Conservation (phyloP, 2,329 filamentous ascomycete species). For the Cladobotryum mycophilum region DNA sequence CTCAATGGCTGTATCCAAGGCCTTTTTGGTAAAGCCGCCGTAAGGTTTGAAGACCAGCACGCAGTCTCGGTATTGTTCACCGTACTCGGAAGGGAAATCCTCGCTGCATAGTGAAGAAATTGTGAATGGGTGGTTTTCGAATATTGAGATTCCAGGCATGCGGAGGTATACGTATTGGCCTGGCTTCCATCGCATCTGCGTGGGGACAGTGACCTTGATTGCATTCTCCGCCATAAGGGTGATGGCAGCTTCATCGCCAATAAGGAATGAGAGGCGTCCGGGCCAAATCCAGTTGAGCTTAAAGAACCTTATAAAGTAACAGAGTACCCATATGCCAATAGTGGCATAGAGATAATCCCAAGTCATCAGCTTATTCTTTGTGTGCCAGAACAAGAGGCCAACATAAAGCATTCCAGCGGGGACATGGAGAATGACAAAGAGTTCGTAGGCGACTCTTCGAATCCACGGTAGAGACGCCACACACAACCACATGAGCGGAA, state of each 20-base stretch:
- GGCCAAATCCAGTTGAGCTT: slow-evolving; percentile 89
- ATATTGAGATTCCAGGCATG: slow-evolving; percentile 84
- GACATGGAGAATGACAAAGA: slow-evolving; percentile 76
- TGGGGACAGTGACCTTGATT: slow-evolving; percentile 93
- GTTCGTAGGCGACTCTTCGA: slow-evolving; percentile 72
- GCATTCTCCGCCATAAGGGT: slow-evolving; percentile 87
- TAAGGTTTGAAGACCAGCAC: slow-evolving; percentile 89
- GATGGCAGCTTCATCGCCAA: slow-evolving; percentile 86
- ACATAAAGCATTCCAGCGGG: slow-evolving; percentile 77
- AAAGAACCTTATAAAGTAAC: slow-evolving; percentile 68
- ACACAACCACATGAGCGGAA: slow-evolving; percentile 76
- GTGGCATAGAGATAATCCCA: slow-evolving; percentile 87
- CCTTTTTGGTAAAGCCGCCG: slow-evolving; percentile 79
- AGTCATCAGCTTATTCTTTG: slow-evolving; percentile 82
- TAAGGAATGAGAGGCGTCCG: slow-evolving; percentile 70
- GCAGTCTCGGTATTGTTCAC: slow-evolving; percentile 81
- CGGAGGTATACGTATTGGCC: slow-evolving; percentile 93
- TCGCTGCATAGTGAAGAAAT: slow-evolving; percentile 89
- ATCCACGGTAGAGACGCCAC: slow-evolving; percentile 76
- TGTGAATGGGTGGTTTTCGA: slow-evolving; percentile 94
- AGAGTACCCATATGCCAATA: slow-evolving; percentile 68
- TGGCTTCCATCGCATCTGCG: slow-evolving; percentile 85
- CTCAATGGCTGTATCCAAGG: slow-evolving; percentile 74
- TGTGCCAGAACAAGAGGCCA: slow-evolving; percentile 90
- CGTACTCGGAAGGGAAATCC: slow-evolving; percentile 88